Evolutionary conservation across 306 rosid species (phyloP), one percentile per base, ranked within the genome.

Genomic region (Trifolium dubium): DNA sequence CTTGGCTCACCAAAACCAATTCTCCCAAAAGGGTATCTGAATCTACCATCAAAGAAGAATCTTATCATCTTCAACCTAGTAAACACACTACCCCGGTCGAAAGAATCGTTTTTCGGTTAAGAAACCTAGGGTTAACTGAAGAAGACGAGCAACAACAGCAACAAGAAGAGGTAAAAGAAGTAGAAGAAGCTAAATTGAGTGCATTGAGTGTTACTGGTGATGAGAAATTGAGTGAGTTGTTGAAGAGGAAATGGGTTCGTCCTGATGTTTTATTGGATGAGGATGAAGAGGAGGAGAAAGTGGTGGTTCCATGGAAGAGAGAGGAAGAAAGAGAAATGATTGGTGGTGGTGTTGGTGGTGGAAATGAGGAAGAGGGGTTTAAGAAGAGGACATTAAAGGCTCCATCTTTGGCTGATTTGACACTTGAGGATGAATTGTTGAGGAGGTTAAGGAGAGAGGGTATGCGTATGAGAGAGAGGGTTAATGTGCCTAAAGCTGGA

Each of bases 401-500:
- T 5, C 84, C 84, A 30, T 34, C 58, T 71, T 76, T 88, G 87
- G 99, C 99, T 9, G 99, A 92, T 75, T 73, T 92, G 84, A 92
- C 93, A 1, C 87, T 95, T 73, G 99, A 95, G 81, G 98, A 95
- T 10, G 93, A 86, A 71, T 90, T 92, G 77, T 77, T 95, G 87
- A 90, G 89, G 88, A 79, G 99, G 78, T 62, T 95, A 86, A 90
- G 99, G 82, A 84, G 98, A 79, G 71, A 78, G 75, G 99, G 99
- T 8, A 92, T 92, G 96, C 75, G 69, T 50, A 18, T 88, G 14
- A 87, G 88, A 47, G 99, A 90, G 79, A 81, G 97, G 84, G 46
- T 95, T 32, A 90, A 82, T 74, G 83, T 95, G 35, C 98, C 99
- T 1, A 92, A 95, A 76, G 99, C 99, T 0, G 99, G 99, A 59